A percentile compares a stretch with the other conserved stretches of the same genome.
Conservation (phyloP, 495 filamentous ascomycete genomes). For the Hypoxylon intermedium region DNA sequence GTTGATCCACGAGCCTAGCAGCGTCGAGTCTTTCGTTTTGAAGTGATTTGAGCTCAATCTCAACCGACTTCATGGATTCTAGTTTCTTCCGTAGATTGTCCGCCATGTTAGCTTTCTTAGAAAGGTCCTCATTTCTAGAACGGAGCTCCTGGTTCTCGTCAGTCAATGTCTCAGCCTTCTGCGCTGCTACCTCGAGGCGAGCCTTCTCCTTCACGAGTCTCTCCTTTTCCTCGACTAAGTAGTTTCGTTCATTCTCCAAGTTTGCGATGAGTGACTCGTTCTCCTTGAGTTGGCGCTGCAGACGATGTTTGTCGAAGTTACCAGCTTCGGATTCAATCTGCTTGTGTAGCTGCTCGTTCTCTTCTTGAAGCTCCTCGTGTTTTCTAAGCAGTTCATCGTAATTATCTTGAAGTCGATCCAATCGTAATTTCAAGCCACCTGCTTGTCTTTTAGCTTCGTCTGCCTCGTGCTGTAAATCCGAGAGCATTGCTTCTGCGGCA, state of each 20-base stretch:
- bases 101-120: slow-evolving; percentile 78
- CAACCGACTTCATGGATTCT: slow-evolving; percentile 59
- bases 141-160: slow-evolving; percentile 71
- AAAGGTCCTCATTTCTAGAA: slow-evolving; percentile 73
- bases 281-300: slow-evolving; percentile 39
- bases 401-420: slow-evolving; percentile 65
- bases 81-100: slow-evolving; percentile 80
- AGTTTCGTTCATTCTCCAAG: slow-evolving; percentile 53
- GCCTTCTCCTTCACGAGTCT: slow-evolving; percentile 53
- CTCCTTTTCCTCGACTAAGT: slow-evolving; percentile 48
- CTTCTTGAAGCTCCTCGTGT: slow-evolving; percentile 62
- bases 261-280: slow-evolving; percentile 45
- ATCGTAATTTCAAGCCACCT: slow-evolving; percentile 61
- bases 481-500: slow-evolving; percentile 39
- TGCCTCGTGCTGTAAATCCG: slow-evolving; percentile 41
- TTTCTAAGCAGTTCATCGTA: slow-evolving; percentile 67
- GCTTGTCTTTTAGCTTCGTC: slow-evolving; percentile 61
- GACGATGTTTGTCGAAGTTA: slow-evolving; percentile 40
- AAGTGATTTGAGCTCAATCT: slow-evolving; percentile 47
- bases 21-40: slow-evolving; percentile 56
- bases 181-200: slow-evolving; percentile 52
- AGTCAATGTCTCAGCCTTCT: slow-evolving; percentile 52
- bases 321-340: slow-evolving; percentile 62
- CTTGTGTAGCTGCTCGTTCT: slow-evolving; percentile 62
- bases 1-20: slow-evolving; percentile 54